These are phyloP conservation scores for Prunus mongolica DNA, from an alignment of 306 rosid species.

Conservation along the genomic window DNA sequence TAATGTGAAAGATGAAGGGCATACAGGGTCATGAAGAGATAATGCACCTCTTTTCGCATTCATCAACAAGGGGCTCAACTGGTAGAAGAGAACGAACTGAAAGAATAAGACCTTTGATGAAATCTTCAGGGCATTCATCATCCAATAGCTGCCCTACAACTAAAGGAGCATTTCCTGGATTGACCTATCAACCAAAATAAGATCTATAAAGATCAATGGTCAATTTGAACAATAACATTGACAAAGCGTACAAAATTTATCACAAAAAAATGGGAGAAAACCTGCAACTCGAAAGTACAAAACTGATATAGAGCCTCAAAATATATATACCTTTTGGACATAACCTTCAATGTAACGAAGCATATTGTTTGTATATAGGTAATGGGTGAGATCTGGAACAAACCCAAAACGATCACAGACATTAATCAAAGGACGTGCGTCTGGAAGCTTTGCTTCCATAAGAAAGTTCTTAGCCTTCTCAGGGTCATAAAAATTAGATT, in stretches of 20 bases:
- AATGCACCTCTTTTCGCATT: constrained; percentile 89
- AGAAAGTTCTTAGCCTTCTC: constrained; percentile 95
- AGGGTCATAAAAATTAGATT: constrained; percentile 88
- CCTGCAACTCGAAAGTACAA: not conserved
- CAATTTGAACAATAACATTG: not conserved
- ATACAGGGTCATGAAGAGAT: not conserved
- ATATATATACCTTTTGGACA: constrained; percentile 81
- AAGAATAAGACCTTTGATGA: constrained; percentile 91
- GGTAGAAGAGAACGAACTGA: constrained; percentile 98
- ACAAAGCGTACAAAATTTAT: not conserved
- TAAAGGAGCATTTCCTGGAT: constrained; percentile 96
- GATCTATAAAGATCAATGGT: not conserved
- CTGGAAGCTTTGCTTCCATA: constrained; percentile 99
- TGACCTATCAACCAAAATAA: constrained; percentile 55
- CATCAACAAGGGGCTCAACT: constrained; percentile 92
- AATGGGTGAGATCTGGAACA: constrained; percentile 96
- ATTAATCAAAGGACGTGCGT: constrained; percentile 93
- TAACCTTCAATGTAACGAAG: constrained; percentile 99
- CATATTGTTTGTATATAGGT: constrained; percentile 91
- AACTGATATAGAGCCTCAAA: constrained; percentile 8
- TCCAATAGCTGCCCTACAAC: constrained; percentile 98
- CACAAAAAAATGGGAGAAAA: not conserved
- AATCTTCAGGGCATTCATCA: constrained; percentile 99
- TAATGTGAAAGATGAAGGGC: constrained; percentile 15
- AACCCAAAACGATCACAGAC: constrained; percentile 99